Percentiles rank a stretch among this genome's conserved stretches.
Conservation (phyloP, 495 filamentous ascomycete species). For the Saxophila tyrrhenica region DNA sequence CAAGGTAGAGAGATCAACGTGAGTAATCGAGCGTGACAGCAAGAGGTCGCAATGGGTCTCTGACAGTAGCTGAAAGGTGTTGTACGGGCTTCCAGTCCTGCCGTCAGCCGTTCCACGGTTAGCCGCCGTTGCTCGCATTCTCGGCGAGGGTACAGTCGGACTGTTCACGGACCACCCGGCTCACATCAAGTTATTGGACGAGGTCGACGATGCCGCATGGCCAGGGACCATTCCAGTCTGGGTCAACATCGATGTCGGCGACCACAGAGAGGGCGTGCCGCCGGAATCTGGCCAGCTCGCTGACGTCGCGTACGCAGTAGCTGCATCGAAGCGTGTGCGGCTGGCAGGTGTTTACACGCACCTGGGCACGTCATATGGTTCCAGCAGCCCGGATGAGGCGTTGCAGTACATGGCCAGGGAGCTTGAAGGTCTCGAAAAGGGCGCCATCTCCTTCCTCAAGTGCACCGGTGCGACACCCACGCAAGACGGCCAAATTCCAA, state of each 20-base stretch:
- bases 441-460: constrained; percentile 19
- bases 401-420: constrained; percentile 49
- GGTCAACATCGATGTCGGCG: constrained; percentile 70
- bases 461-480: constrained; percentile 34
- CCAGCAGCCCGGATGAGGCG: constrained; percentile 40
- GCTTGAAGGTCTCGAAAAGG: constrained; percentile 42
- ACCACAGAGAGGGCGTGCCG: constrained; percentile 60
- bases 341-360: constrained; percentile 70
- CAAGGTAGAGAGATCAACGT: constrained; percentile 46
- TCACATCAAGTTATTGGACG: constrained; percentile 37
- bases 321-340: constrained; percentile 28
- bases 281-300: constrained; percentile 41
- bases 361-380: constrained; percentile 60
- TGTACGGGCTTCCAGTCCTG: constrained; percentile 66
- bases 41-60: background rate
- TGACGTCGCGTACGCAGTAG: constrained; percentile 38
- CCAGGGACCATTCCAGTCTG: constrained; percentile 35
- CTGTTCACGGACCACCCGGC: constrained; percentile 64
- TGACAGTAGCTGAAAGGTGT: constrained; percentile 27
- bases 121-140: constrained; percentile 34
- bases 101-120: constrained; percentile 51
- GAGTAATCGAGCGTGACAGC: constrained; percentile 15
- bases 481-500: constrained; percentile 20
- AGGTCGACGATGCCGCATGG: constrained; percentile 30
- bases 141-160: constrained; percentile 44